Conservation (phyloP, 2,329 filamentous ascomycete genomes). For the Cyanodermella asteris region DNA sequence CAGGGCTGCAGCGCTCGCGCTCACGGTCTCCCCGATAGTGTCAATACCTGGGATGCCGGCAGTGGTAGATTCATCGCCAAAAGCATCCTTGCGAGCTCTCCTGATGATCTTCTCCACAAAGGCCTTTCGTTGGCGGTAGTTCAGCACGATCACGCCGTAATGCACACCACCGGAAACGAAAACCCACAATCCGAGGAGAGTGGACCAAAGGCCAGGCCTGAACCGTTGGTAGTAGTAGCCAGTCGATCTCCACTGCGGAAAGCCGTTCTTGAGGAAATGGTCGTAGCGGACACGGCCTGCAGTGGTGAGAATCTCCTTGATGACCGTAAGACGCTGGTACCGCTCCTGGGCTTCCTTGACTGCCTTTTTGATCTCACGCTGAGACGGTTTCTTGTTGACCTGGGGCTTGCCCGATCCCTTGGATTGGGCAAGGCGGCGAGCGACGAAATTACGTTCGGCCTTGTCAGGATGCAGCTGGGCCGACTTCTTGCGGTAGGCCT, state of each 20-base stretch:
- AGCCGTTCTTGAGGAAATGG: conserved; percentile 79
- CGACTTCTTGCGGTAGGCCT: conserved; percentile 79
- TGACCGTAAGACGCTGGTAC: conserved; percentile 64
- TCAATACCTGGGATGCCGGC: conserved; percentile 46
- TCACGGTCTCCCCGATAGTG: conserved; percentile 20
- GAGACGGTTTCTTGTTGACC: conserved; percentile 47
- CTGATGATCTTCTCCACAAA: conserved; percentile 84
- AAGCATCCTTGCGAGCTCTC: conserved; percentile 69
- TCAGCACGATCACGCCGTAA: conserved; percentile 65
- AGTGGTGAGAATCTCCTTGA: conserved; percentile 69
- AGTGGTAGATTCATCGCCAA: conserved; percentile 58
- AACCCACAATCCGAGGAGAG: conserved; percentile 60
- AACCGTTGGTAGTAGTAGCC: conserved; percentile 96
- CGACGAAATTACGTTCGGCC: conserved; percentile 61
- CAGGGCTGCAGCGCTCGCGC: conserved; percentile 22
- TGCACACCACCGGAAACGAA: conserved; percentile 68
- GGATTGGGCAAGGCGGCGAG: conserved; percentile 45
- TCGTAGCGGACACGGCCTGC: conserved; percentile 72
- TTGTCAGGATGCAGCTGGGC: conserved; percentile 82
- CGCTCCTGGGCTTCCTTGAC: conserved; percentile 63
- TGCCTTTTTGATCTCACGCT: conserved; percentile 54
- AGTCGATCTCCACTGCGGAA: conserved; percentile 89
- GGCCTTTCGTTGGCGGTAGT: conserved; percentile 73
- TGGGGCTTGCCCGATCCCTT: conserved; percentile 32
- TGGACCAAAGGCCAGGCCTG: conserved; percentile 71